Evolutionary conservation across 495 filamentous ascomycete genomes (phyloP).

Genomic region (Aspergillus haitiensis): DNA sequence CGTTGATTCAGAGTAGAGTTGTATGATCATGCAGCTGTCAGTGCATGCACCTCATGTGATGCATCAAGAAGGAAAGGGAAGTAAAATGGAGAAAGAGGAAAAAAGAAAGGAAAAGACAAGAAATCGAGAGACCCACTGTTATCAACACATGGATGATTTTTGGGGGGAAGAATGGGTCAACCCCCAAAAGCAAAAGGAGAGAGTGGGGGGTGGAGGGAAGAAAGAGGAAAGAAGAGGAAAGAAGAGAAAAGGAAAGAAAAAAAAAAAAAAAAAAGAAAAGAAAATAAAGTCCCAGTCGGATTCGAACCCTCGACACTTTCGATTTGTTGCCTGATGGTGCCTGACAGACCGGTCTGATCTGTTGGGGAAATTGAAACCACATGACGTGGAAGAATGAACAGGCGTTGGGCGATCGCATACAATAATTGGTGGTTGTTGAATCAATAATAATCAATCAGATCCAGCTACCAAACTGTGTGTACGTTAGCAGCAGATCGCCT

Average conservation of each 20-base stretch:
- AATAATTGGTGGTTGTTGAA: constrained; percentile 7
- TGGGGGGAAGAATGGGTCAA: too few species aligned
- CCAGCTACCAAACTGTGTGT: background rate
- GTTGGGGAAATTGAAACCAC: background rate
- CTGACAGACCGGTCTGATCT: background rate
- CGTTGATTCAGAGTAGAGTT: background rate
- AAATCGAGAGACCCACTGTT: too few species aligned
- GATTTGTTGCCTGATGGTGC: constrained; percentile 10
- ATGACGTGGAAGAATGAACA: background rate
- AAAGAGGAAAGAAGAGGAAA: background rate
- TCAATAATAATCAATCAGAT: constrained; percentile 16
- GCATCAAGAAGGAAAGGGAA: background rate
- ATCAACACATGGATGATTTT: too few species aligned
- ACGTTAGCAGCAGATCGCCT: background rate
- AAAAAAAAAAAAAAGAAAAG: background rate
- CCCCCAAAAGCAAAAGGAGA: too few species aligned
- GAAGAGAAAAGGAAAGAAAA: background rate
- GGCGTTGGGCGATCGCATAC: constrained; percentile 21
- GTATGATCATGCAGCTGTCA: background rate
- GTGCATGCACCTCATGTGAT: constrained; percentile 11
- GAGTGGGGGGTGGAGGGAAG: background rate
- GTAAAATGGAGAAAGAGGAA: background rate
- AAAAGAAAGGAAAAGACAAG: background rate
- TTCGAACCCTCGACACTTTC: constrained; percentile 8
- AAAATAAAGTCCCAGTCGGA: background rate